Conservation (phyloP, 2,329 filamentous ascomycete species). For the Botrytis galanthina region DNA sequence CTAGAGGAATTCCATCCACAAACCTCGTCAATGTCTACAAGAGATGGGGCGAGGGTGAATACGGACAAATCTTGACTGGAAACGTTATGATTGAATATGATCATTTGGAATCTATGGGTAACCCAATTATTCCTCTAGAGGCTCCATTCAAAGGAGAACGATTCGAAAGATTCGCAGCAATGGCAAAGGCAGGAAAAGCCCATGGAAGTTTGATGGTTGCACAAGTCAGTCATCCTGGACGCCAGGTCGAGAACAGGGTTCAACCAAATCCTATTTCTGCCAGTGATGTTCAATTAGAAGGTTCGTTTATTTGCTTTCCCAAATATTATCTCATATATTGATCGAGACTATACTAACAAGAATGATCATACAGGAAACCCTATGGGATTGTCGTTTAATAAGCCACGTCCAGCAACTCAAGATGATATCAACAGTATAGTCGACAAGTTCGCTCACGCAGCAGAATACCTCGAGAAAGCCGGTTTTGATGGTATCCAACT, state of each 20-base stretch:
- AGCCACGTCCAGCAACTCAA: constrained; percentile 52
- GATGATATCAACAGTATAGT: constrained; percentile 57
- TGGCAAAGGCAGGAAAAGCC: constrained; percentile 54
- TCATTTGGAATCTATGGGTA: constrained; percentile 55
- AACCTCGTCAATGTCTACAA: constrained; percentile 57
- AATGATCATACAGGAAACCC: constrained; percentile 28
- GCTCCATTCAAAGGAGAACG: constrained; percentile 53
- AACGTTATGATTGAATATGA: constrained; percentile 65
- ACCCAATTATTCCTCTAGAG: constrained; percentile 56
- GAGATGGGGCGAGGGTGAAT: constrained; percentile 58
- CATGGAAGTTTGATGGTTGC: constrained; percentile 57
- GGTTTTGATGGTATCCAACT: constrained; percentile 53
- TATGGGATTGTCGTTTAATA: constrained; percentile 51
- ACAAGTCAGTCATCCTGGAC: constrained; percentile 62
- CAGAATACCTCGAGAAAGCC: constrained; percentile 59
- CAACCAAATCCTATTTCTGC: constrained; percentile 43
- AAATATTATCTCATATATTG: background rate
- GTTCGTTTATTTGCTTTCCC: constrained; percentile 18
- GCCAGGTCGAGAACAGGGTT: constrained; percentile 38
- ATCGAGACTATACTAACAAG: background rate
- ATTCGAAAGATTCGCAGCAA: constrained; percentile 57
- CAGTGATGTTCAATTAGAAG: constrained; percentile 42
- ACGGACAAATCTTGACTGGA: constrained; percentile 58
- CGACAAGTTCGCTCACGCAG: constrained; percentile 60
- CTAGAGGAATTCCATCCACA: constrained; percentile 53